Conservation (phyloP, 345 rosid species). For the Triadica sebifera region DNA sequence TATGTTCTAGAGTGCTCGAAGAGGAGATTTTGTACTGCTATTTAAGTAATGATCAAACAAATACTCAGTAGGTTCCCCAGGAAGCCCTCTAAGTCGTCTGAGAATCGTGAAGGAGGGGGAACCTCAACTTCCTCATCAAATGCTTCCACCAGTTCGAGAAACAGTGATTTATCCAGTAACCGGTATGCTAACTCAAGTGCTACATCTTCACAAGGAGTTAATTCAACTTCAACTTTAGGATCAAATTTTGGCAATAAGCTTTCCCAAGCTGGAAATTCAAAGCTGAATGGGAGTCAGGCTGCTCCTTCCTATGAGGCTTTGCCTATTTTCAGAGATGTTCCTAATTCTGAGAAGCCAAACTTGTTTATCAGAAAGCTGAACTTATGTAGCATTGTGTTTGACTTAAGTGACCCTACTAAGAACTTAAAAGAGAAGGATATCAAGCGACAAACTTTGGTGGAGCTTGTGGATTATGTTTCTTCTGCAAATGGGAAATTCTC, state of each 20-base stretch:
- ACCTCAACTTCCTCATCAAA: slow-evolving; percentile 38
- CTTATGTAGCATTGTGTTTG: slow-evolving; percentile 64
- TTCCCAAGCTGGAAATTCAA: slow-evolving; percentile 41
- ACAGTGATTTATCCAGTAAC: slow-evolving; percentile 34
- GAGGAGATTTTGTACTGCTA: slow-evolving; percentile 2
- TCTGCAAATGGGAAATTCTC: slow-evolving; percentile 61
- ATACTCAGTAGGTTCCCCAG: slow-evolving; percentile 57
- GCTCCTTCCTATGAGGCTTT: slow-evolving; percentile 52
- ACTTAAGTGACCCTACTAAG: slow-evolving; percentile 64
- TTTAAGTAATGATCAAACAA: slow-evolving; percentile 50
- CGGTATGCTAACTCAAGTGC: slow-evolving; percentile 31
- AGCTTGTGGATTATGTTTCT: slow-evolving; percentile 71
- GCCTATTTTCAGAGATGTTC: slow-evolving; percentile 76
- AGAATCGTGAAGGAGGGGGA: slow-evolving; percentile 53
- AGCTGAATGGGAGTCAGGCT: slow-evolving; percentile 46
- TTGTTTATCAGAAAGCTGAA: slow-evolving; percentile 55
- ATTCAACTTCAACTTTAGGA: slow-evolving; percentile 27
- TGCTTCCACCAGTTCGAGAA: slow-evolving; percentile 41
- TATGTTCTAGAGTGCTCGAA: slow-evolving; percentile 16
- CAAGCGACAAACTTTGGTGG: slow-evolving; percentile 68
- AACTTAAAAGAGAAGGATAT: slow-evolving; percentile 71
- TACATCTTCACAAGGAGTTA: background rate
- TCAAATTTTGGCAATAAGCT: slow-evolving; percentile 41
- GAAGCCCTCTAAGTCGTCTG: slow-evolving; percentile 56
- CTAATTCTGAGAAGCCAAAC: slow-evolving; percentile 62